Conservation (phyloP, 169 alveolate species). For the Babesia gibsoni region DNA sequence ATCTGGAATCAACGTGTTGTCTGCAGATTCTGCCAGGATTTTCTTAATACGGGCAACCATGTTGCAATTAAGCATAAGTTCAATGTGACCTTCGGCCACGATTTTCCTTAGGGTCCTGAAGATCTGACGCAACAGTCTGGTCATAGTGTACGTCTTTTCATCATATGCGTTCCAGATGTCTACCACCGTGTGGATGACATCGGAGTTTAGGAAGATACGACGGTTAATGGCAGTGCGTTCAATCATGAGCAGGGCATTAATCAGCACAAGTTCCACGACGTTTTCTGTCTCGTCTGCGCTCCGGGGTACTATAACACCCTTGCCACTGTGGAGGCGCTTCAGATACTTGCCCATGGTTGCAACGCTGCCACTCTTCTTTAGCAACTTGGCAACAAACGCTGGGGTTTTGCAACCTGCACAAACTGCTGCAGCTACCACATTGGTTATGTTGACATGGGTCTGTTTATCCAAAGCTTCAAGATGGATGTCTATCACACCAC, state of each 20-base stretch:
- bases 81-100: constrained; percentile 80
- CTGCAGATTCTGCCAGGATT: constrained; percentile 39
- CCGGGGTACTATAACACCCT: constrained; percentile 27
- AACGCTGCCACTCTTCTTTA: constrained; percentile 23
- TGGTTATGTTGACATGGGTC: constrained; percentile 39
- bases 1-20: constrained; percentile 77
- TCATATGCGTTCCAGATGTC: constrained; percentile 82
- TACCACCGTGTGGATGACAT: constrained; percentile 69
- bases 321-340: constrained; percentile 23
- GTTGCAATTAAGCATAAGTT: constrained; percentile 73
- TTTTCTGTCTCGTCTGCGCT: constrained; percentile 35
- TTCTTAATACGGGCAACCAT: constrained; percentile 57
- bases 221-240: constrained; percentile 81
- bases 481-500: constrained; percentile 20
- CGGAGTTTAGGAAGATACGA: constrained; percentile 72
- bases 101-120: constrained; percentile 81
- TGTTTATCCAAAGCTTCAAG: constrained; percentile 39
- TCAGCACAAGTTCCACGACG: constrained; percentile 62
- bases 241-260: constrained; percentile 69
- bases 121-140: constrained; percentile 73
- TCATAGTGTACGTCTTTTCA: constrained; percentile 62
- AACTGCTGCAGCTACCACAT: constrained; percentile 17
- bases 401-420: constrained; percentile 27
- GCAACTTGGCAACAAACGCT: constrained; percentile 22
- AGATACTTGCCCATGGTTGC: constrained; percentile 11